Percentiles rank a stretch among this genome's conserved stretches.
Conservation (phyloP, 352 stramenopile genomes). For the Globisporangium megalacanthum region DNA sequence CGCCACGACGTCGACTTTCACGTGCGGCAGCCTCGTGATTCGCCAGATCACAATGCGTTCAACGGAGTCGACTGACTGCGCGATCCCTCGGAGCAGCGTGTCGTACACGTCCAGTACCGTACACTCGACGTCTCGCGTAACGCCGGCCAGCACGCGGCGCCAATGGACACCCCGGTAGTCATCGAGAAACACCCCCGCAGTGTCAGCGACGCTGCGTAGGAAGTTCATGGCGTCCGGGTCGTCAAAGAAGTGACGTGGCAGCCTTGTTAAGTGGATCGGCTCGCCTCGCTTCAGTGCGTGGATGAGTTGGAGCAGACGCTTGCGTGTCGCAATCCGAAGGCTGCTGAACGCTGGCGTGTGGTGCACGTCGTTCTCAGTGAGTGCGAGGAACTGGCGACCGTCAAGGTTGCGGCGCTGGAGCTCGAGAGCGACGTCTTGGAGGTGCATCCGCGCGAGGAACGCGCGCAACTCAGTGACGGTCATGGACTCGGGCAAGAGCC, state of each 20-base stretch:
- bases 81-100: constrained; percentile 35
- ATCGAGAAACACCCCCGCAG: constrained; percentile 37
- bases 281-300: constrained; percentile 33
- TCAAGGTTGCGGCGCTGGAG: constrained; percentile 36
- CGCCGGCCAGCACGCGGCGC: constrained; percentile 36
- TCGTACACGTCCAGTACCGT: constrained; percentile 55
- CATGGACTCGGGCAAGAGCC: constrained; percentile 55
- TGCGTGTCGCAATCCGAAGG: constrained; percentile 50
- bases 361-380: constrained; percentile 48
- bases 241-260: constrained; percentile 34
- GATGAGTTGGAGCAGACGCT: constrained; percentile 48
- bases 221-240: constrained; percentile 52
- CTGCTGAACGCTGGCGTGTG: constrained; percentile 41
- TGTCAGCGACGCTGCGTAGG: constrained; percentile 31
- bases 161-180: constrained; percentile 49
- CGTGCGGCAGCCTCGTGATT: constrained; percentile 19
- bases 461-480: constrained; percentile 30
- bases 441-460: constrained; percentile 50
- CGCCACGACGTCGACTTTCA: constrained; percentile 42
- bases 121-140: constrained; percentile 28
- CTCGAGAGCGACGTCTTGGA: constrained; percentile 41
- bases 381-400: constrained; percentile 31
- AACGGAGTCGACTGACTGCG: constrained; percentile 31
- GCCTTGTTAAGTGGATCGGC: constrained; percentile 32
- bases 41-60: constrained; percentile 55